These are phyloP conservation scores for Hansenula lynferdii DNA, from an alignment of 1,139 yeast species.

Conservation along the genomic window DNA sequence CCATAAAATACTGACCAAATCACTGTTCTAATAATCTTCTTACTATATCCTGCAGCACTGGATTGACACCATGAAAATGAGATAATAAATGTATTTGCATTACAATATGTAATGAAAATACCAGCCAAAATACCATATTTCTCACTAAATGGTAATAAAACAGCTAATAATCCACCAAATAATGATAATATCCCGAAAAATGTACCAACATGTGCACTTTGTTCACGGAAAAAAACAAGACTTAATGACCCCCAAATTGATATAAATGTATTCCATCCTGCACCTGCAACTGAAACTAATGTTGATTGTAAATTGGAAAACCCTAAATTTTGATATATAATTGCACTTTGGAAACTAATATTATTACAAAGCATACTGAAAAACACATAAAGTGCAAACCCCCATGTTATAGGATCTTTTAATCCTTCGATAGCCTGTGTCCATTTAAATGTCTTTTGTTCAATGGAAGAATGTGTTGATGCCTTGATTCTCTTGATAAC, in stretches of 20 bases:
- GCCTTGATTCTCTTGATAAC: slow-evolving; percentile 43
- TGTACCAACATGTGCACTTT: slow-evolving; percentile 19
- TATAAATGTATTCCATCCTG: slow-evolving; percentile 24
- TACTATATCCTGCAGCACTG: slow-evolving; percentile 27
- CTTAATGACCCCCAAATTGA: slow-evolving; percentile 18
- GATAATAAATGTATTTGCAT: slow-evolving; percentile 21
- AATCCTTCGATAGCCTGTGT: slow-evolving; percentile 47
- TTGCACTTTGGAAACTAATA: slow-evolving; percentile 36
- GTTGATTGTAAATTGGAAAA: slow-evolving; percentile 24
- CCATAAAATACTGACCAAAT: slow-evolving; percentile 21
- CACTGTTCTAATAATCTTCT: slow-evolving; percentile 22
- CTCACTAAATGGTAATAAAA: slow-evolving; percentile 24
- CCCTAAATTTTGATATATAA: slow-evolving; percentile 34
- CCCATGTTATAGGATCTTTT: slow-evolving; percentile 43
- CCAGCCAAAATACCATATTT: slow-evolving; percentile 29
- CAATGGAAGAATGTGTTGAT: slow-evolving; percentile 46
- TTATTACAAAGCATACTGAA: slow-evolving; percentile 35
- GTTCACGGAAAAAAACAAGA: slow-evolving; percentile 12
- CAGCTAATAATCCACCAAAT: slow-evolving; percentile 28
- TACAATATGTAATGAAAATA: slow-evolving; percentile 18
- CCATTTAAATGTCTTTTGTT: slow-evolving; percentile 39
- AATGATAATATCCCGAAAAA: slow-evolving; percentile 20
- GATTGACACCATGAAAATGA: slow-evolving; percentile 21
- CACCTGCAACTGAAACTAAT: slow-evolving; percentile 29
- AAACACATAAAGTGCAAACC: slow-evolving; percentile 38